Base-by-base conservation (phyloP, 768 basidiomycete species). In the Flagelloscypha sp. region DNA sequence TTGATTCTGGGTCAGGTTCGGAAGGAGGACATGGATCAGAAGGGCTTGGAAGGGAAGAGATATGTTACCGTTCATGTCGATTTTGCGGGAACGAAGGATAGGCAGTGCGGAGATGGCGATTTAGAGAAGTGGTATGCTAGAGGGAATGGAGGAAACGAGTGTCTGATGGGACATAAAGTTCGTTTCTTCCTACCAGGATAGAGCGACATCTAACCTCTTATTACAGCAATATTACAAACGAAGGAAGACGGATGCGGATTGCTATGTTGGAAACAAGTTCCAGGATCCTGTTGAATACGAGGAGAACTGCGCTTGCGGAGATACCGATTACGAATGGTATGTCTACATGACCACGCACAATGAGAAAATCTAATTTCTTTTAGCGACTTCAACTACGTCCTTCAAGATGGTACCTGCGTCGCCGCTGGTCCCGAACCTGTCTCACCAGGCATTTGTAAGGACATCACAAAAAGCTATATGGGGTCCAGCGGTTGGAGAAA, bases 91-190 rank as follows among this genome's bases (percentile, higher is more conserved):
- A 72, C 81, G 6, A 66, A 75, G 32, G 61, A 72, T 24, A 70
- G 74, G 19, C 72, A 95, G 54, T 99, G 95, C 40, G 55, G 31
- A 0, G 61, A 70, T 0, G 40, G 46, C 6, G 95, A 99, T 52
- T 83, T 86, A 43, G 93, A 97, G 58, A 68, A 56, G 41, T 98
- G 92, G 92, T 84, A 84, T 56, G 93, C 86, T 5, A 65, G 88
- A 24, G 63, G 56, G 11, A 70, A 69, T 30, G 66, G 68, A 23
- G n/a, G n/a, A n/a, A n/a, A n/a, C n/a, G 74, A 87, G 45, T 98
- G 94, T 56, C 58, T 98, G 16, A 93, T 98, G 88, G 94, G 94
- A 1, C 88, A 86, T 51, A 90, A 85, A 73, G 88, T 86, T 35
- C 32, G 68, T 44, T 15, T 13, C n/a, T 6, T 30, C 20, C 15